Evolutionary conservation across 768 basidiomycete species (phyloP), one percentile per base, ranked within the genome.

Genomic region (Lentinula boryana): DNA sequence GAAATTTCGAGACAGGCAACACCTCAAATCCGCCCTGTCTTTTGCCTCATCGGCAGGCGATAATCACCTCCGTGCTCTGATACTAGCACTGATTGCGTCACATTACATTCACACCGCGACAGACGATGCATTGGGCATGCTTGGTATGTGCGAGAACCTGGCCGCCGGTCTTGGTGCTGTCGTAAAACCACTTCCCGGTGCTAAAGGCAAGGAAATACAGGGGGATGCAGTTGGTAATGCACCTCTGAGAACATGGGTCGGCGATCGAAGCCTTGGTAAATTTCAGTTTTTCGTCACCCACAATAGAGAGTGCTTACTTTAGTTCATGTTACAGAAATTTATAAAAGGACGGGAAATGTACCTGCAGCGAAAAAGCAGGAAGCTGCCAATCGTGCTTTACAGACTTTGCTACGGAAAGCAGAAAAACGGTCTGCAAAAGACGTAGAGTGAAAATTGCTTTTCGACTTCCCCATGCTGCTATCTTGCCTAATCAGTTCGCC

Each of bases 81-180:
- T 91, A 3, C 75, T 92, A 16, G 83, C 87, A 2, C 77, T 91
- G 16, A 80, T 86, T 10, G 79, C 89, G 1, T 79, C 86, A 31
- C 87, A 91, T 63, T 92, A 90, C 62, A 66, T 88, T 31, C 82
- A 89, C 60, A 91, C 90, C 0, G 81, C 88, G 0, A 77, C 77
- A 2, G 83, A 84, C n/a, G 85, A 91, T 62, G 89, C 90, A 5
- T 75, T 78, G 67, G 74, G 78, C 57, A 87, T 90, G 76, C 71
- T 93, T 1, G 76, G 75, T 13, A 85, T 87, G 2, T 86, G 84
- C 50, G 87, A 87, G 66, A 85, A 86, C 66, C 76, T 92, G 1
- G 87, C 85, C 0, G 84, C 84, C 9, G 89, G 89, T 4, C 77
- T 92, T 56, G 88, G 89, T 23, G 83, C 83, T 16, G 64, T 41